Percentiles rank a stretch among this genome's conserved stretches.
Conservation (phyloP, 495 filamentous ascomycete species). For the Stereocaulon alpinum region DNA sequence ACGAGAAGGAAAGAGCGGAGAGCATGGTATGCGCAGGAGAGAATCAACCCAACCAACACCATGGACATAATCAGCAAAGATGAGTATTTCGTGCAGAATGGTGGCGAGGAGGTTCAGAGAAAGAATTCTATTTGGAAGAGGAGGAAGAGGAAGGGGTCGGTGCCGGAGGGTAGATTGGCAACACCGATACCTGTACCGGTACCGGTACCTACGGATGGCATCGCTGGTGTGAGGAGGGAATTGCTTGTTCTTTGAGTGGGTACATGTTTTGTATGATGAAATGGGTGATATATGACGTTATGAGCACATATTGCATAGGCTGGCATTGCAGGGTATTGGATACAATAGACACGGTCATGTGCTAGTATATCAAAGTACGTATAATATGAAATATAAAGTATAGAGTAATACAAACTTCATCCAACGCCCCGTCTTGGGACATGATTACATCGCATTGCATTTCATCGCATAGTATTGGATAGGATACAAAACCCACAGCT, state of each 20-base stretch:
- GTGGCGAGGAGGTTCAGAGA: neutral
- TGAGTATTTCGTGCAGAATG: conserved; percentile 3
- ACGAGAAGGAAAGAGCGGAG: conserved; percentile 15
- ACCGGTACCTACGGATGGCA: neutral
- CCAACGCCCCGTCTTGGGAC: too few relatives aligned
- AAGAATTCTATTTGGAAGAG: conserved; percentile 9
- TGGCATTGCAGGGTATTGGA: neutral
- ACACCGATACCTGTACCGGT: neutral
- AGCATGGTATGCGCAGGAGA: conserved; percentile 18
- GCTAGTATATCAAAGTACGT: neutral
- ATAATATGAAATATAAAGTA: neutral
- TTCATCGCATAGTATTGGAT: too few relatives aligned
- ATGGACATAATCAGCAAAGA: neutral
- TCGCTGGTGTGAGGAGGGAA: neutral
- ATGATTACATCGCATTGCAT: too few relatives aligned
- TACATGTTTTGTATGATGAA: neutral
- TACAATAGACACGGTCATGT: neutral
- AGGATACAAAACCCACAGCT: too few relatives aligned
- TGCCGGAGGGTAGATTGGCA: neutral
- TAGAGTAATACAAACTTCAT: too few relatives aligned
- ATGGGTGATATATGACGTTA: conserved; percentile 3
- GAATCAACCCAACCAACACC: neutral
- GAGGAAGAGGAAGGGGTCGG: conserved; percentile 8
- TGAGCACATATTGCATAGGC: neutral
- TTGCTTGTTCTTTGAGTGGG: conserved; percentile 10